Conservation (phyloP, 208 protist genomes). For the Acanthamoeba triangularis region DNA sequence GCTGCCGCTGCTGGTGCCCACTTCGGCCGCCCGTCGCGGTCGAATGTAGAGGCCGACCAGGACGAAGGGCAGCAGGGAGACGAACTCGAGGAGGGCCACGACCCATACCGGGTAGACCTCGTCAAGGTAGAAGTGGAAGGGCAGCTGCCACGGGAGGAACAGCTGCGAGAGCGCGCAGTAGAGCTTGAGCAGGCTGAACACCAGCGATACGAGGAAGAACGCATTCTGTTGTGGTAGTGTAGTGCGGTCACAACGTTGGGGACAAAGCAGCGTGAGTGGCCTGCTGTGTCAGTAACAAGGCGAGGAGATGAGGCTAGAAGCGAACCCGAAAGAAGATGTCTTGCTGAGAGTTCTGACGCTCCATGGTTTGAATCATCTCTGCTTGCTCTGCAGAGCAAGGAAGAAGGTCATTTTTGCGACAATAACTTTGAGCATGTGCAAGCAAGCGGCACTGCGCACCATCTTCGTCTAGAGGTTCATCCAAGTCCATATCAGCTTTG, state of each 20-base stretch:
- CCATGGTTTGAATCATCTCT: slow-evolving; percentile 31
- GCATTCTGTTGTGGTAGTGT: not conserved
- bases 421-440: not conserved
- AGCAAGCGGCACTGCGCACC: not conserved
- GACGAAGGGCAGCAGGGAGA: slow-evolving; percentile 15
- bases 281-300: not conserved
- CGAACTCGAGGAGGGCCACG: slow-evolving; percentile 37
- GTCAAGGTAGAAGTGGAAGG: slow-evolving; percentile 56
- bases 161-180: slow-evolving; percentile 55
- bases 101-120: slow-evolving; percentile 34
- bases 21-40: not conserved
- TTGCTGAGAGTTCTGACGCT: slow-evolving; percentile 33
- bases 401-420: not conserved
- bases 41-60: slow-evolving; percentile 56
- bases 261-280: not conserved
- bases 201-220: slow-evolving; percentile 13
- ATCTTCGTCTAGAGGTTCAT: slow-evolving; percentile 47
- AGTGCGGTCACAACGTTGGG: too few relatives aligned
- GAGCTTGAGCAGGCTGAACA: slow-evolving; percentile 53
- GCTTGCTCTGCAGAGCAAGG: slow-evolving; percentile 1
- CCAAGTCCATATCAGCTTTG: not conserved
- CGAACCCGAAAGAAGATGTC: slow-evolving; percentile 41
- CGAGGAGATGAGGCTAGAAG: not conserved
- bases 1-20: slow-evolving; percentile 29
- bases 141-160: slow-evolving; percentile 45